Base-by-base conservation (phyloP, 805 yeast genomes). In the Cyberlindnera maritima region DNA sequence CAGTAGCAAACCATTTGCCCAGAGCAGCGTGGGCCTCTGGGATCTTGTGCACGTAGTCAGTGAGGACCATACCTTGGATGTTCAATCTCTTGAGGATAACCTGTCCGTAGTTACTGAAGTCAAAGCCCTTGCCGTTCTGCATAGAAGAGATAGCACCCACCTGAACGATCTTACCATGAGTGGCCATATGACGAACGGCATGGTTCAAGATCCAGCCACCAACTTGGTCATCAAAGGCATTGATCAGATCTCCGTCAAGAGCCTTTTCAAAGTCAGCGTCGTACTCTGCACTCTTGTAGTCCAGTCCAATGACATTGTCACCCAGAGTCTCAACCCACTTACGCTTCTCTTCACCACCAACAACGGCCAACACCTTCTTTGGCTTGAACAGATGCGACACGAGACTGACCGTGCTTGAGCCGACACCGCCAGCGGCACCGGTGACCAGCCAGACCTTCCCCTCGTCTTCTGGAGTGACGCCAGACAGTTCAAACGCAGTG, bases 371-470 rank as follows among this genome's bases (percentile, higher is more conserved):
- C 20, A 83, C 81, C 54, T 70, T 75, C 36, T 71, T 64, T 25
- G 83, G 83, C 31, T 76, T 75, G 58, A 75, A 69, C 10, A 77
- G 62, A 34, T 74, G 65, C 48, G 78, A 67, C 35, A 86, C 82
- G 12, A 82, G 59, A 60, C 81, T 87, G 19, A 81, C 76, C 41
- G 70, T 76, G 41, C 72, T 64, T 20, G 79, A 72, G 13, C 88
- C 88, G 14, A 83, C 83, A n/a, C 86, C 86, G 50, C 89, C 89
- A 9, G 83, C 75, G 13, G 88, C 88, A 47, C 86, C 88, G 18
- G 83, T 76, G 38, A 83, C 67, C 38, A 81, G 63, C 53, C 78
- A 69, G 9, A 72, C 67, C 56, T 80, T 80, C 12, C 62, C 67
- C 23, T 61, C 62, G 25, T 64, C 67, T 23, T 70, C 71, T 19